Evolutionary conservation across 169 alveolate species (phyloP), one percentile per base, ranked within the genome.

Genomic region (Plasmodium blacklocki): DNA sequence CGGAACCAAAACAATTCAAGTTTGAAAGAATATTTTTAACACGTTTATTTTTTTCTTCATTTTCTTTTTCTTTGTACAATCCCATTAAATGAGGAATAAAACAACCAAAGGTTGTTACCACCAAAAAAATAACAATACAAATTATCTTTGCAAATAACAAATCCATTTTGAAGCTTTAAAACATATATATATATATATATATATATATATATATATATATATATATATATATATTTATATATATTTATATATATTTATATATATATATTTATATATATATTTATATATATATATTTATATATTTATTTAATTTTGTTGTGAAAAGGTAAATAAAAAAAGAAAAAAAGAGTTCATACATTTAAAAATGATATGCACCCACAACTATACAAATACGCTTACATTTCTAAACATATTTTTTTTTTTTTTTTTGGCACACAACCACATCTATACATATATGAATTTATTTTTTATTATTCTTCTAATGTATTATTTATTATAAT

Each of bases 1-100:
- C 90, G 1, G 90, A 67, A n/a, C 90, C 90, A 62, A 80, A 80
- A 59, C 90, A 80, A 18, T 80, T 80, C 29, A 80, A 52, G 2
- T 67, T 80, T 2, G 90, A 66, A 1, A 80, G 73, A 3, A 80
- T 68, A 5, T 62, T 62, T 45, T 80, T 80, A 11, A 80, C 47
- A 19, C 23, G 67, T 11, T 54, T 32, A 15, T 80, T 80, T 56
- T 80, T 39, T 23, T 67, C 59, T 12, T 43, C 50, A 26, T 70
- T 68, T 12, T 80, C 26, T 12, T 21, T 80, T 12, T 80, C 54
- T 47, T 80, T 80, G 11, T 45, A 73, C 14, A 68, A 26, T 3
- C 83, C 90, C 23, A 80, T 54, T 1, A 80, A 49, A 62, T 80
- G 68, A 0, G 90, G 90, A 45, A 80, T 80, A 1, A 74, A 50